Evolutionary conservation across 2,329 filamentous ascomycete genomes (phyloP).

Genomic region (Meredithiella fracta): DNA sequence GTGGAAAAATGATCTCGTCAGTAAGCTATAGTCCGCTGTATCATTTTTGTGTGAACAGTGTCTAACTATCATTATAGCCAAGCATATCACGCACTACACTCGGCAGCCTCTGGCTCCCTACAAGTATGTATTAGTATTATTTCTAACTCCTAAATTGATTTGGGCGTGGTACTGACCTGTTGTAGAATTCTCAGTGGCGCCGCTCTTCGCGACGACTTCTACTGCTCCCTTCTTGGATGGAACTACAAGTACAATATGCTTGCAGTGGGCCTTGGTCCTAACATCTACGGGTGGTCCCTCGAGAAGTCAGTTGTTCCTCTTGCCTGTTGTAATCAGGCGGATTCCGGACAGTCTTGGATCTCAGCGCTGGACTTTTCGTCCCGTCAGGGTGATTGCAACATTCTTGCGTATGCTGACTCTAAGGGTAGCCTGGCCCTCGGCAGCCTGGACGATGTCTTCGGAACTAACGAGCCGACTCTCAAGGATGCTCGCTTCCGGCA

Average conservation of each 20-base stretch:
- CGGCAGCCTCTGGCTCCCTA: slow-evolving; percentile 13
- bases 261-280: slow-evolving; percentile 64
- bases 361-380: slow-evolving; percentile 90
- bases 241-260: slow-evolving; percentile 57
- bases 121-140: slow-evolving; percentile 8
- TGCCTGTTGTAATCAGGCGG: slow-evolving; percentile 22
- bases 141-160: background rate
- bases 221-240: slow-evolving; percentile 82
- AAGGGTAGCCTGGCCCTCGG: slow-evolving; percentile 43
- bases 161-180: background rate
- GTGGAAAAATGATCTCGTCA: slow-evolving; percentile 20
- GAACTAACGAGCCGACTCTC: slow-evolving; percentile 21
- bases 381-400: slow-evolving; percentile 51
- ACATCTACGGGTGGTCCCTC: slow-evolving; percentile 85
- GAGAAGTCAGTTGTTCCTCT: slow-evolving; percentile 44
- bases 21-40: slow-evolving; percentile 4
- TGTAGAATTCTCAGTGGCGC: slow-evolving; percentile 70
- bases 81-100: background rate
- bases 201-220: slow-evolving; percentile 82
- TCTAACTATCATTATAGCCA: background rate
- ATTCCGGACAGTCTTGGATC: slow-evolving; percentile 33
- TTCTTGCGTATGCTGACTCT: slow-evolving; percentile 70
- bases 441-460: slow-evolving; percentile 26
- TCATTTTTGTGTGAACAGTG: background rate
- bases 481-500: slow-evolving; percentile 43